These are phyloP conservation scores for Vicia sativa DNA, from an alignment of 306 rosid species.

Conservation along the genomic window DNA sequence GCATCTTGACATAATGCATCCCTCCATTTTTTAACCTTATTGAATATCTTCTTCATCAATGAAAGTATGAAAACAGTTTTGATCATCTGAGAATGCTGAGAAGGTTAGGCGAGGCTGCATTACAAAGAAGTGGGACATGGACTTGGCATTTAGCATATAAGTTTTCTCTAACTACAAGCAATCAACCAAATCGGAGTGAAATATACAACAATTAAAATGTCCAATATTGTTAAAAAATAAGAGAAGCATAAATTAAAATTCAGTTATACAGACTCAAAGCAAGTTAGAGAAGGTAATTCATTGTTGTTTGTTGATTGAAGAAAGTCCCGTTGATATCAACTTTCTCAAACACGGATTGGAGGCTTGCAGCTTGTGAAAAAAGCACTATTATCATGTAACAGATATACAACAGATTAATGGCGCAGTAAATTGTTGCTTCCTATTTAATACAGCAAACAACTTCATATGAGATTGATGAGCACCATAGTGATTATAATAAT, in stretches of 20 bases:
- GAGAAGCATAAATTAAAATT: not conserved
- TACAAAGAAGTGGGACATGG: not conserved
- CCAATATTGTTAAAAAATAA: not conserved
- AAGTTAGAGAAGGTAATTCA: not conserved
- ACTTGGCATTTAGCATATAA: not conserved
- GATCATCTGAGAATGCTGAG: not conserved
- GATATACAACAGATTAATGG: slow-evolving; percentile 5
- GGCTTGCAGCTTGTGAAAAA: slow-evolving; percentile 4
- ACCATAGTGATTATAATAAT: not conserved
- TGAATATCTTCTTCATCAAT: not conserved
- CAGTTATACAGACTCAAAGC: not conserved
- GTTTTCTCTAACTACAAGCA: not conserved
- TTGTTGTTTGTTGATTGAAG: not conserved
- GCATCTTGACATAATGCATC: slow-evolving; percentile 6
- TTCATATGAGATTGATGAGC: not conserved
- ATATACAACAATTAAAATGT: slow-evolving; percentile 2
- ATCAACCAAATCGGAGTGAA: not conserved
- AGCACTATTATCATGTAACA: not conserved
- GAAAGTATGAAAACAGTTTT: slow-evolving; percentile 20
- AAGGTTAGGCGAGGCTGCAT: not conserved
- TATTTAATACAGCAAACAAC: not conserved
- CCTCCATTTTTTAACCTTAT: slow-evolving; percentile 10
- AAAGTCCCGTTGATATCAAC: not conserved
- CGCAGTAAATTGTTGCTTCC: slow-evolving; percentile 6
- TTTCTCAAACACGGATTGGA: not conserved